Evolutionary conservation across 2,329 filamentous ascomycete species (phyloP), one percentile per base, ranked within the genome.

Genomic region (Tolypocladium guangdongense): DNA sequence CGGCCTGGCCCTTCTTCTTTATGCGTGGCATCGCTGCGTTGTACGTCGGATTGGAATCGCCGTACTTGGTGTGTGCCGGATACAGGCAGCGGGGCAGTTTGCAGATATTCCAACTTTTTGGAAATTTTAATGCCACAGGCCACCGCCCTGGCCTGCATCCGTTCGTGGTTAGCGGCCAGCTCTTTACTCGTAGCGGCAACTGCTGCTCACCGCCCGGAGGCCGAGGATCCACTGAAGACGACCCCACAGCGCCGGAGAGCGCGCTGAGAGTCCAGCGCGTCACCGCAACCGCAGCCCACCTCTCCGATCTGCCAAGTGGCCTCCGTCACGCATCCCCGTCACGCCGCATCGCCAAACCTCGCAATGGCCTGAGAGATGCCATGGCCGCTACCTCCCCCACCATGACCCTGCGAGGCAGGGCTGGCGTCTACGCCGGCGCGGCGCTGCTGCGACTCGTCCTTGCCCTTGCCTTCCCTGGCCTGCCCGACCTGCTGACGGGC

Each of bases 1-100:
- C 93, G 68, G 91, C 80, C 70, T 88, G 84, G 68, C 91, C 91
- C 77, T 92, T 96, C 80, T 89, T 95, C 84, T 93, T 95, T 64
- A 91, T 86, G 65, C 83, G 84, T 53, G 75, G 82, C 90, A 95
- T 81, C 61, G 58, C 68, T 27, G 58, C 51, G 55, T 57, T 54
- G 49, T 50, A n/a, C 47, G 16, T 55, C 39, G 39, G 48, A 39
- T 52, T 50, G 56, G 55, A 30, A n/a, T 46, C 43, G 24, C 43
- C 43, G 43, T 46, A 43, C 55, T 50, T 58, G 52, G 57, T 8
- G 12, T n/a, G 55, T 52, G 57, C 54, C 57, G 58, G 53, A 55
- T 37, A 60, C 56, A 36, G 14, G 54, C 62, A 60, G 68, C 68
- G 69, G 68, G 68, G 68, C 66, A 59, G 59, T 59, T 60, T 57